Percentiles rank a stretch among this genome's conserved stretches.
Evolutionary conservation across 108 stramenopile genomes (phyloP).

Genomic region (Nannochloropsis gaditana): DNA sequence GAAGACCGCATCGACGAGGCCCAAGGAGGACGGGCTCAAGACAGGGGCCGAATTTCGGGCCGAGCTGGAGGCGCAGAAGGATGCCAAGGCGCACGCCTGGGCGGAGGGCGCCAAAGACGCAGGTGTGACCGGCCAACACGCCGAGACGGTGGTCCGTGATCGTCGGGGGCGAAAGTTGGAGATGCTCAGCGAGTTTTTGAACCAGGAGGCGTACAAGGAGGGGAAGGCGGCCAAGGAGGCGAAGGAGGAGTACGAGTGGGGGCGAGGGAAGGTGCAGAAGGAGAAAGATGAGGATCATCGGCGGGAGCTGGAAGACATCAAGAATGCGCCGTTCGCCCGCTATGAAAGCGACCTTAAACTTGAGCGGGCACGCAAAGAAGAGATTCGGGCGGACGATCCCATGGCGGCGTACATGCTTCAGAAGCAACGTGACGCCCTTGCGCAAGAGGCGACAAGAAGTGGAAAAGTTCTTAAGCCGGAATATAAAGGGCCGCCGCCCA

Average conservation of each 20-base stretch:
- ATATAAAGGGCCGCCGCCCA: slow-evolving; percentile 88
- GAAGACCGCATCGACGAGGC: too few species aligned
- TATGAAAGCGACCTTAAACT: slow-evolving; percentile 41
- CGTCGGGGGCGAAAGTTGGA: slow-evolving; percentile 49
- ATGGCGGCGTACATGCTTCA: slow-evolving; percentile 75
- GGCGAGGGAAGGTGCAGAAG: slow-evolving; percentile 62
- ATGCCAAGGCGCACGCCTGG: not conserved
- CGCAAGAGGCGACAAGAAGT: slow-evolving; percentile 25
- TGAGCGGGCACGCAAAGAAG: slow-evolving; percentile 61
- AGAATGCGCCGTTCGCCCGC: not conserved
- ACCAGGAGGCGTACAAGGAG: slow-evolving; percentile 53
- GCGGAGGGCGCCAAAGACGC: not conserved
- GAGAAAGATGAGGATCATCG: slow-evolving; percentile 55
- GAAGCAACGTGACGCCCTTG: slow-evolving; percentile 35
- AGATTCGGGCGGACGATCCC: slow-evolving; percentile 81
- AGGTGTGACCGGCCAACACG: slow-evolving; percentile 55
- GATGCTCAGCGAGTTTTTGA: slow-evolving; percentile 56
- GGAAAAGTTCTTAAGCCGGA: slow-evolving; percentile 59
- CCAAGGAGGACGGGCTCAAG: not conserved
- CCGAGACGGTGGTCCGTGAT: slow-evolving; percentile 76
- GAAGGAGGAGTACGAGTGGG: slow-evolving; percentile 55
- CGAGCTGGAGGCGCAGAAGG: slow-evolving; percentile 25
- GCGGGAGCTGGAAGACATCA: slow-evolving; percentile 55
- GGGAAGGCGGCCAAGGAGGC: slow-evolving; percentile 56
- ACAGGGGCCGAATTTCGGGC: slow-evolving; percentile 30